Base-by-base conservation (phyloP, 2,329 filamentous ascomycete species). In the Diaporthe ilicicola region DNA sequence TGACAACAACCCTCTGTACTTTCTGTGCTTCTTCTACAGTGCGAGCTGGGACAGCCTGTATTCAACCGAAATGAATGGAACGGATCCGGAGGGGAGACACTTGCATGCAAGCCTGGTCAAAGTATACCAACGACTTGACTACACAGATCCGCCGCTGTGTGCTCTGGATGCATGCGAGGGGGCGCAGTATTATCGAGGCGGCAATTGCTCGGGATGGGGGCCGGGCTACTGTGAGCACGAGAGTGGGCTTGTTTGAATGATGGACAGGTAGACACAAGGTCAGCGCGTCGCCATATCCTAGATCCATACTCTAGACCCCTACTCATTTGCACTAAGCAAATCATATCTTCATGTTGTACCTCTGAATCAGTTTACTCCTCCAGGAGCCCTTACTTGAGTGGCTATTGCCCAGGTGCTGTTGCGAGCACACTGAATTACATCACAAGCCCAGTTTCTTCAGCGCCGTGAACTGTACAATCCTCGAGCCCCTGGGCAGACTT, bases 201-300 rank as follows among this genome's bases (percentile, higher is more conserved):
- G 71, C 1, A 56, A 67, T 22, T 72, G 71, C 32, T 70, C 71
- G 2, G 71, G 68, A 27, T 72, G 71, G 71, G 68, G 71, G 2
- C 15, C n/a, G 15, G 50, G 34, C 4, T 61, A 70, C 15, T 72
- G 71, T 22, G 1, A n/a, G 17, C 55, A 64, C 24, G 3, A 4
- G 27, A 7, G 5, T 24, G 37, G 37, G 9, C 24, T 10, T 61
- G 10, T 22, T 61, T 37, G 55, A 61, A 5, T 61, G 5, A 46
- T 46, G 15, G 54, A 42, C 13, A 22, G 15, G 10, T 27, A 1
- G 12, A n/a, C 17, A 32, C 24, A 46, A 44, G 39, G 37, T 46
- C 39, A 44, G 22, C 10, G 15, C 54, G 9, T 62, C 17, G 2
- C 24, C 37, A n/a, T 44, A 4, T 44, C 39, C 7, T 32, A 17